Base-by-base conservation (phyloP, 305 asterid genomes). In the Ajuga reptans region DNA sequence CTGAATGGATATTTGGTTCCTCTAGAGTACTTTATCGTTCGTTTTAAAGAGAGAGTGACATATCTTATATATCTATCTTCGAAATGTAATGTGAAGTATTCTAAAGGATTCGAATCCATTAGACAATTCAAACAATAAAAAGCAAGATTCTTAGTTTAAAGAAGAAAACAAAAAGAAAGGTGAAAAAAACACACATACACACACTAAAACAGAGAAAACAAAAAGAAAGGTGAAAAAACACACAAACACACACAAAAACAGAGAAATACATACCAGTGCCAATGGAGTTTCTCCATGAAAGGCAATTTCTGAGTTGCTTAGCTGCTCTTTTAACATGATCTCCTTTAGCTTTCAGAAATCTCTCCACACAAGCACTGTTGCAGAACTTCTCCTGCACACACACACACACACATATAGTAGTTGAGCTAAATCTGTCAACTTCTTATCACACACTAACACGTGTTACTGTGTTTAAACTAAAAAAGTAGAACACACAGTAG, bases 301-400 rank as follows among this genome's bases (percentile, higher is more conserved):
- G 96, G 75, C 89, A 90, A 61, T 18, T 80, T 42, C 89, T 80
- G 3, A 92, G 80, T n/a, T 85, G 95, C 78, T 90, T 92, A 14
- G 91, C 86, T 69, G 98, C 84, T 83, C 87, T 92, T 84, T 92
- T 92, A 73, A 85, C 96, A 75, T 31, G 83, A 24, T 90, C 93
- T 3, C 96, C 93, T 82, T 82, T 92, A 5, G 81, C 81, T 78
- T 83, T 88, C 79, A 92, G 64, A 72, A 92, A 90, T 58, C 98
- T 82, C 84, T 84, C 91, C 21, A 92, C 89, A 74, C 98, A 90
- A 31, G 64, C 87, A 69, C 50, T 72, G 64, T 69, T 88, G 79
- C 97, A 90, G 56, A 80, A 85, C 68, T 90, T 90, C 82, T 92
- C 98, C 98, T 92, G 89, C 39, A 65, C n/a, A 45, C 14, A 31